A percentile compares a stretch with the other conserved stretches of the same genome.
Conservation (phyloP, 2,329 filamentous ascomycete species). For the Trichoderma sp. region DNA sequence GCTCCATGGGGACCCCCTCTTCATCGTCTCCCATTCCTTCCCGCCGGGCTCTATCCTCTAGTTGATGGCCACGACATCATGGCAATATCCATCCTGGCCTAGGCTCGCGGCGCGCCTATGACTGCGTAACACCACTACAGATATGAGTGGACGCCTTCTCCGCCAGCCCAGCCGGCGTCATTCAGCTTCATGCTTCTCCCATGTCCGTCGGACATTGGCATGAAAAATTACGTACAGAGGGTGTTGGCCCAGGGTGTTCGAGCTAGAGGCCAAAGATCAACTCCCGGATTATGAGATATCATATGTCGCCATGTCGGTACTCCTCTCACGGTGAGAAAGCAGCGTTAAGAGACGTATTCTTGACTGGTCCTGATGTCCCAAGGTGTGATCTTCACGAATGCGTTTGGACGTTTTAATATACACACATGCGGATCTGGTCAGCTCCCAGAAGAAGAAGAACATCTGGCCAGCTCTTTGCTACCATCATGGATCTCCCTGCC, state of each 20-base stretch:
- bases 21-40: conserved; percentile 12
- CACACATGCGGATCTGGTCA: background rate
- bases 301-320: background rate
- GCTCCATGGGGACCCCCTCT: background rate
- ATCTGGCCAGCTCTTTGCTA: background rate
- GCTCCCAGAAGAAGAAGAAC: background rate
- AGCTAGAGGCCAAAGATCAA: background rate
- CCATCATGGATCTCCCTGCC: background rate
- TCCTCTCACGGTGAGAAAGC: background rate
- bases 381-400: background rate
- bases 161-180: background rate
- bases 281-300: background rate
- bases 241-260: background rate
- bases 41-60: conserved; percentile 10
- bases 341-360: background rate
- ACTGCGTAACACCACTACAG: conserved; percentile 2
- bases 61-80: conserved; percentile 12
- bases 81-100: conserved; percentile 3
- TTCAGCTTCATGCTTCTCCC: conserved; percentile 6
- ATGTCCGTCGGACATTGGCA: background rate
- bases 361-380: background rate
- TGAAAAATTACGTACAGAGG: background rate
- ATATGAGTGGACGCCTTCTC: background rate
- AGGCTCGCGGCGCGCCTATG: conserved; percentile 15
- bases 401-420: background rate